phyloP scores from a whole-genome alignment of 805 yeast genomes.

The Kurtzmaniella fragi region DNA sequence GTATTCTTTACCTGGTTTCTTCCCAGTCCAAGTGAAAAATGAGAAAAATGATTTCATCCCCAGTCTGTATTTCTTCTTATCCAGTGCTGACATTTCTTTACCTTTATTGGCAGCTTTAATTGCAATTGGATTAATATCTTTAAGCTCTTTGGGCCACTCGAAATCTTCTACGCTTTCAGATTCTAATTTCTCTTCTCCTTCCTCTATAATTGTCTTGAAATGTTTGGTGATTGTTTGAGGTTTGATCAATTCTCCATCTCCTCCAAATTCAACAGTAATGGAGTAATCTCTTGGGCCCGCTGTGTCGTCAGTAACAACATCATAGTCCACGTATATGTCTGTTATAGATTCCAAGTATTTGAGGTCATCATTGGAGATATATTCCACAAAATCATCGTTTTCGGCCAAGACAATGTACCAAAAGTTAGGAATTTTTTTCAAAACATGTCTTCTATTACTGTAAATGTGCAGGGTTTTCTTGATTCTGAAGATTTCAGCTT shows the following conservation, averaged over 20 bases:
- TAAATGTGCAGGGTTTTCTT: slow-evolving; percentile 54
- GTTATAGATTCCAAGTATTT: slow-evolving; percentile 63
- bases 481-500: slow-evolving; percentile 52
- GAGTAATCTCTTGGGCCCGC: slow-evolving; percentile 51
- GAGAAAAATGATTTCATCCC: slow-evolving; percentile 85
- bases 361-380: slow-evolving; percentile 69
- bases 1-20: slow-evolving; percentile 70
- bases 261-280: slow-evolving; percentile 51
- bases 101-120: slow-evolving; percentile 34
- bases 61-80: slow-evolving; percentile 55
- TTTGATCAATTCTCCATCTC: slow-evolving; percentile 42
- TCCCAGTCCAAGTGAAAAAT: slow-evolving; percentile 84
- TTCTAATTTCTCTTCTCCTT: slow-evolving; percentile 50
- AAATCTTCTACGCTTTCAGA: slow-evolving; percentile 49
- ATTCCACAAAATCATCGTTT: slow-evolving; percentile 81
- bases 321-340: slow-evolving; percentile 59
- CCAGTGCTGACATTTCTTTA: slow-evolving; percentile 40
- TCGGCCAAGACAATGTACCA: slow-evolving; percentile 87
- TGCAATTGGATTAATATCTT: slow-evolving; percentile 48
- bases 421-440: slow-evolving; percentile 60
- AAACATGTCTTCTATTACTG: slow-evolving; percentile 48
- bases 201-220: slow-evolving; percentile 45
- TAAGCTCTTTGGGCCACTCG: slow-evolving; percentile 66
- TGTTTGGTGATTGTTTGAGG: slow-evolving; percentile 56
- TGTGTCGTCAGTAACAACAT: slow-evolving; percentile 25